Base-by-base conservation (phyloP, 2,329 filamentous ascomycete species). In the Thermothelomyces thermophilus region DNA sequence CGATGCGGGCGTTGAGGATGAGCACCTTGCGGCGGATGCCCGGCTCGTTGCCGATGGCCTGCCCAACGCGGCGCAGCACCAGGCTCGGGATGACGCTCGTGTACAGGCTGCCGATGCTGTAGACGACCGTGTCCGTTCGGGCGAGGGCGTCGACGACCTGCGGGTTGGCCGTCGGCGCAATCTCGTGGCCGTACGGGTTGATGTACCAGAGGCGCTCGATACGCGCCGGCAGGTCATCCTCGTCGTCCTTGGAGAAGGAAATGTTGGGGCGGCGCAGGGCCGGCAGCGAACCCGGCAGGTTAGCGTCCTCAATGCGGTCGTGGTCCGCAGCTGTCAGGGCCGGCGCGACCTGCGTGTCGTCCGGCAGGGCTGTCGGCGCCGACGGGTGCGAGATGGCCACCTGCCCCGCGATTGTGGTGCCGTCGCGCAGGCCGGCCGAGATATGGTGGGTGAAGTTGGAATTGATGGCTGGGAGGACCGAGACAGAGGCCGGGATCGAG, bases 151-250 rank as follows among this genome's bases (percentile, higher is more conserved):
- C 76, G 0, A 95, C 60, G 0, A 91, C 88, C 44, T 88, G 83
- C 0, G 89, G 83, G 61, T 95, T 97, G 2, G 89, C 86, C 0
- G 83, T 78, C 0, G 90, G 87, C 16, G 84, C 81, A 58, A 97
- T 96, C 67, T 96, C 90, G 64, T 96, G 89, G n/a, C 91, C 91
- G 66, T 96, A 97, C 0, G 91, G 91, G 63, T 96, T 97, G 70
- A 97, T 97, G 71, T 97, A 97, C 89, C 90, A 97, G 28, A 97
- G 76, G 2, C 90, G 73, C 48, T 83, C 75, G 58, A 97, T 95
- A 24, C 87, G 77, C 0, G 85, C 77, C 0, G 87, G 79, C 1
- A 97, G 73, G 48, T 91, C 87, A 53, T 87, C 81, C 55, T 89
- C 84, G 34, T 80, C 74, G 62, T 73, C 68, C 69, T 97, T 97